Percentiles rank a stretch among this genome's conserved stretches.
phyloP scores from a whole-genome alignment of 78 protist genomes.

The Creolimax fragrantissima region DNA sequence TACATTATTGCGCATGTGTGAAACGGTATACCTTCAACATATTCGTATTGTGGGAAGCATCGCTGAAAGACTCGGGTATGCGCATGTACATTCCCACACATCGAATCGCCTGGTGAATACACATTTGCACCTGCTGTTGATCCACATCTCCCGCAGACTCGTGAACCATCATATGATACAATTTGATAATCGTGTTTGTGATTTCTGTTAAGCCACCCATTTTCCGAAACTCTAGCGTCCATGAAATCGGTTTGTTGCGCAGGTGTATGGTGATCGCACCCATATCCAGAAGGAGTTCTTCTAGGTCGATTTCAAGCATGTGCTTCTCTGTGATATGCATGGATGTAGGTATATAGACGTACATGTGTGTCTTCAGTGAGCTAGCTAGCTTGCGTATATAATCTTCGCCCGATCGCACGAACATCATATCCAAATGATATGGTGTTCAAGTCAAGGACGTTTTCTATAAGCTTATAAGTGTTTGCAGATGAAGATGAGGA shows the following conservation, averaged over 20 bases:
- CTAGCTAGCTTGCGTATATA: too few relatives aligned
- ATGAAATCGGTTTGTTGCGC: not conserved
- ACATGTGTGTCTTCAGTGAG: too few relatives aligned
- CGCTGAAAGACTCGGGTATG: not conserved
- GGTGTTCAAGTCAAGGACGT: too few relatives aligned
- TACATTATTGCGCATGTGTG: too few relatives aligned
- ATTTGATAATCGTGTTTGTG: not conserved
- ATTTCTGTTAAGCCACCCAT: not conserved
- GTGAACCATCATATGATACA: not conserved
- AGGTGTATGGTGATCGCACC: not conserved
- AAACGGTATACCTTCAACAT: not conserved
- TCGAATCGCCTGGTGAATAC: not conserved
- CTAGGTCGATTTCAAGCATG: not conserved
- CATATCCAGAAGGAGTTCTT: not conserved
- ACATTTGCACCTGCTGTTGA: not conserved
- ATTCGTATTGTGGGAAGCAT: not conserved
- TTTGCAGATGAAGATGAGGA: too few relatives aligned
- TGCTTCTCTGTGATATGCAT: too few relatives aligned
- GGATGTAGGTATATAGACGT: too few relatives aligned
- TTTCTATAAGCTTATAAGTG: too few relatives aligned
- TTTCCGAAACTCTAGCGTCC: not conserved
- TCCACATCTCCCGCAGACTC: not conserved
- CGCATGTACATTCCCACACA: not conserved
- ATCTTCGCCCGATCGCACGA: too few relatives aligned
- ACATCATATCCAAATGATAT: too few relatives aligned